Conservation (phyloP, 129 eudicot genomes). For the Mikania micrantha region DNA sequence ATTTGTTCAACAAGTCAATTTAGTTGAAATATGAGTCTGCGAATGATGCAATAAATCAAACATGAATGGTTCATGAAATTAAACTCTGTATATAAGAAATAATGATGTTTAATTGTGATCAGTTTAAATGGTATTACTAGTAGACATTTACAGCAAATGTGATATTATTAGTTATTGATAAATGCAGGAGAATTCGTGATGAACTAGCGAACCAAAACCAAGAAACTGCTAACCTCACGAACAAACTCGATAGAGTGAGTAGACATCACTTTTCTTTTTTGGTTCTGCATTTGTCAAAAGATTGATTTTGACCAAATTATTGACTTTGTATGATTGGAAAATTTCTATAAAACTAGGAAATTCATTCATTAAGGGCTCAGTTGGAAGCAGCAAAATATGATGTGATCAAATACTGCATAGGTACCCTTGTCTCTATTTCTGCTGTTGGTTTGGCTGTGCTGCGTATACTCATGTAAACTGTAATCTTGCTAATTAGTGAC, state of each 20-base stretch:
- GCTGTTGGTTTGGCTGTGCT: slow-evolving; percentile 90
- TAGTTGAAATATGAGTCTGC: background rate
- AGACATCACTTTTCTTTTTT: background rate
- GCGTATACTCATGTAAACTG: slow-evolving; percentile 59
- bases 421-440: slow-evolving; percentile 84
- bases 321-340: background rate
- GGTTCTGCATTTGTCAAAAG: background rate
- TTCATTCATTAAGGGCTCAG: slow-evolving; percentile 78
- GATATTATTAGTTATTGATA: background rate
- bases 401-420: slow-evolving; percentile 91
- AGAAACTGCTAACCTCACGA: slow-evolving; percentile 83
- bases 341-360: slow-evolving; percentile 50
- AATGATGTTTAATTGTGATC: no score
- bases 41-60: background rate
- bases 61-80: no score
- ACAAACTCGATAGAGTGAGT: slow-evolving; percentile 88
- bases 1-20: background rate
- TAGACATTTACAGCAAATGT: background rate
- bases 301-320: background rate
- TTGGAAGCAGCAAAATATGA: slow-evolving; percentile 90
- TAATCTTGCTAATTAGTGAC: slow-evolving; percentile 21
- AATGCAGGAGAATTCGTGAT: slow-evolving; percentile 84
- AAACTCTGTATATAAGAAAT: no score
- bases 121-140: no score
- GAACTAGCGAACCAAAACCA: slow-evolving; percentile 79